Percentiles rank a stretch among this genome's conserved stretches.
phyloP scores from a whole-genome alignment of 1,139 yeast species.

The Yamadazyma atlantica region DNA sequence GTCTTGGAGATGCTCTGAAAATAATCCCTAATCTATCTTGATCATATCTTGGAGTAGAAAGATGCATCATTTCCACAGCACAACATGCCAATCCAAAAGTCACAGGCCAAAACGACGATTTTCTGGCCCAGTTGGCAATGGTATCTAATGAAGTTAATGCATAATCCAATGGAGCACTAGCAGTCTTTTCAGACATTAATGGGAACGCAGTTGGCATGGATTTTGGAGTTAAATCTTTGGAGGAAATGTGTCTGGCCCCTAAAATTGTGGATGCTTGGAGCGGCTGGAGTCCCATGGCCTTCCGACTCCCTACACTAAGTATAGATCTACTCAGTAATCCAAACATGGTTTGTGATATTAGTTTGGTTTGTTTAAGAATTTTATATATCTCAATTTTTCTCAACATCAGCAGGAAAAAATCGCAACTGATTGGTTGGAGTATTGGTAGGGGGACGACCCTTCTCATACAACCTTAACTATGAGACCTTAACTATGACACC shows the following conservation, averaged over 20 bases:
- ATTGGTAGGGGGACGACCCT: too few species aligned
- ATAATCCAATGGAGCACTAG: slow-evolving; percentile 64
- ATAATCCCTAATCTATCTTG: slow-evolving; percentile 92
- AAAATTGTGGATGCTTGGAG: not conserved
- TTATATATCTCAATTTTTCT: slow-evolving; percentile 7
- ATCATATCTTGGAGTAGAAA: slow-evolving; percentile 88
- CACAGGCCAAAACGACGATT: slow-evolving; percentile 92
- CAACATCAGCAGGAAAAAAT: slow-evolving; percentile 18
- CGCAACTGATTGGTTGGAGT: slow-evolving; percentile 15
- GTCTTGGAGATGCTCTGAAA: slow-evolving; percentile 94
- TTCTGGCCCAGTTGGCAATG: slow-evolving; percentile 90
- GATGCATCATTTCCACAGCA: slow-evolving; percentile 96
- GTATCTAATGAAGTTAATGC: slow-evolving; percentile 83
- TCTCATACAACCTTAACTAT: too few species aligned
- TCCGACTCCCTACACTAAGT: slow-evolving; percentile 11
- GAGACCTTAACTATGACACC: too few species aligned
- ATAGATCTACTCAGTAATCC: slow-evolving; percentile 9
- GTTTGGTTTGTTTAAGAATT: too few species aligned
- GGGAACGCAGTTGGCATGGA: slow-evolving; percentile 46
- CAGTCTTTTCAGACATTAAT: slow-evolving; percentile 45
- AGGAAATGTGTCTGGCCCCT: slow-evolving; percentile 29
- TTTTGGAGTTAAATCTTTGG: slow-evolving; percentile 47
- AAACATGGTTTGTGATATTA: slow-evolving; percentile 10
- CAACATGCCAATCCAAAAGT: slow-evolving; percentile 92
- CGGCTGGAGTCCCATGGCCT: slow-evolving; percentile 8